Conservation (phyloP, 78 protist genomes). For the Dictyostelium brefeldianum region DNA sequence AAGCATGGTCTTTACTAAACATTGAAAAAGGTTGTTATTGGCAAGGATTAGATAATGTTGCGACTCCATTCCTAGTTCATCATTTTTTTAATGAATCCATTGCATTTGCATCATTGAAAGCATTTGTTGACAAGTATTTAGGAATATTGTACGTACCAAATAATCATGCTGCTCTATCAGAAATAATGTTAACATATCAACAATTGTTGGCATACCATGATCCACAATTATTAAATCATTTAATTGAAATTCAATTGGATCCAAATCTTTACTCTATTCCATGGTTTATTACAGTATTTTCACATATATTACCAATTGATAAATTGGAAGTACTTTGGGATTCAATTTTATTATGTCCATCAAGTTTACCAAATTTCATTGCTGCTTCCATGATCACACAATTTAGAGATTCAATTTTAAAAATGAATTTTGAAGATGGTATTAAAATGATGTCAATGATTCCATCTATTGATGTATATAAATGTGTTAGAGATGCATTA, state of each 20-base stretch:
- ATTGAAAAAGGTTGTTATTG: slow-evolving; percentile 75
- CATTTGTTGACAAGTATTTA: slow-evolving; percentile 82
- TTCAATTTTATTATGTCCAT: slow-evolving; percentile 80
- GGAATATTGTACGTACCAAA: slow-evolving; percentile 61
- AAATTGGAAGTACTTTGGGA: slow-evolving; percentile 88
- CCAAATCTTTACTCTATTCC: slow-evolving; percentile 91
- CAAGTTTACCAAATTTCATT: slow-evolving; percentile 69
- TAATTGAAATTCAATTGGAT: slow-evolving; percentile 67
- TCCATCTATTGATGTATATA: slow-evolving; percentile 67
- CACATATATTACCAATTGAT: slow-evolving; percentile 79
- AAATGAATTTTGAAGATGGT: slow-evolving; percentile 58
- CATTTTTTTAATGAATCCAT: slow-evolving; percentile 73
- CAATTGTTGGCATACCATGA: slow-evolving; percentile 86
- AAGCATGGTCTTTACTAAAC: slow-evolving; percentile 78
- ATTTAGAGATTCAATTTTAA: slow-evolving; percentile 51
- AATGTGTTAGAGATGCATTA: slow-evolving; percentile 67
- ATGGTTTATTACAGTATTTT: slow-evolving; percentile 90
- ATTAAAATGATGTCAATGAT: slow-evolving; percentile 76
- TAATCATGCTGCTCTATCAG: slow-evolving; percentile 37
- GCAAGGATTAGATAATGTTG: slow-evolving; percentile 85
- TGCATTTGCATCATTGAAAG: slow-evolving; percentile 84
- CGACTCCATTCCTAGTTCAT: slow-evolving; percentile 81
- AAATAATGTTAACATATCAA: slow-evolving; percentile 48
- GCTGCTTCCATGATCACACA: slow-evolving; percentile 85
- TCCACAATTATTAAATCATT: slow-evolving; percentile 83